Evolutionary conservation across 768 basidiomycete species (phyloP).

Genomic region (Brasilioporus rufonigricans): DNA sequence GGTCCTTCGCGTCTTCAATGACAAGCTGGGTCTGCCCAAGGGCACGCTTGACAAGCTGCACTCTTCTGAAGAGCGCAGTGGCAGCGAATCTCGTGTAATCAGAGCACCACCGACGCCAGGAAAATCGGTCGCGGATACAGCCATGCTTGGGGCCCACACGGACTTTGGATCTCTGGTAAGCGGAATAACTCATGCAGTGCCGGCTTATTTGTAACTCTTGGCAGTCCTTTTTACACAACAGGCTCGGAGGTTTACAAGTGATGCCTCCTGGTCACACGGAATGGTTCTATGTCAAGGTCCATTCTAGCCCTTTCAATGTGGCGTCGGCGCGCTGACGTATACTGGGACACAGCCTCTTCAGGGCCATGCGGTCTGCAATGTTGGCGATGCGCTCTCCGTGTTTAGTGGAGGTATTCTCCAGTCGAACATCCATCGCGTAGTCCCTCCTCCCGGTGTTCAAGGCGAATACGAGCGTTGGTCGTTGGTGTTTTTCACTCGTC

Average conservation of each 20-base stretch:
- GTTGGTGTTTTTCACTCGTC: slow-evolving; percentile 66
- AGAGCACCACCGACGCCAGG: slow-evolving; percentile 42
- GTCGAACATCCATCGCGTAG: slow-evolving; percentile 63
- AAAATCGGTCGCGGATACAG: slow-evolving; percentile 29
- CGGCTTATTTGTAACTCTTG: background rate
- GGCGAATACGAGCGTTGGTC: slow-evolving; percentile 57
- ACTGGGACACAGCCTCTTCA: slow-evolving; percentile 42
- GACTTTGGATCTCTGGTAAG: slow-evolving; percentile 73
- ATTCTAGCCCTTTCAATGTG: background rate
- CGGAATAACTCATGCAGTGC: background rate
- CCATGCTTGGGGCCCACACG: slow-evolving; percentile 64
- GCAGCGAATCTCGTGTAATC: slow-evolving; percentile 57
- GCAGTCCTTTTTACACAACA: slow-evolving; percentile 68
- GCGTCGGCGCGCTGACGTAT: background rate
- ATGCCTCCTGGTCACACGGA: slow-evolving; percentile 55
- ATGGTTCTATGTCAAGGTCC: slow-evolving; percentile 68
- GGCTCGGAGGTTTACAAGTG: slow-evolving; percentile 68
- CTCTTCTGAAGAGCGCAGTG: slow-evolving; percentile 44
- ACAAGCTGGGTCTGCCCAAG: slow-evolving; percentile 49
- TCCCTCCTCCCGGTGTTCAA: slow-evolving; percentile 62
- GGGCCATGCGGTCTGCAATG: slow-evolving; percentile 57
- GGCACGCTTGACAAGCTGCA: slow-evolving; percentile 48
- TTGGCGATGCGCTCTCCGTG: slow-evolving; percentile 60
- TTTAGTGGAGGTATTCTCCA: slow-evolving; percentile 64
- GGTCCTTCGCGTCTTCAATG: slow-evolving; percentile 55